Percentiles rank a stretch among this genome's conserved stretches.
phyloP scores from a whole-genome alignment of 768 basidiomycete genomes.

The Mycena indigotica region DNA sequence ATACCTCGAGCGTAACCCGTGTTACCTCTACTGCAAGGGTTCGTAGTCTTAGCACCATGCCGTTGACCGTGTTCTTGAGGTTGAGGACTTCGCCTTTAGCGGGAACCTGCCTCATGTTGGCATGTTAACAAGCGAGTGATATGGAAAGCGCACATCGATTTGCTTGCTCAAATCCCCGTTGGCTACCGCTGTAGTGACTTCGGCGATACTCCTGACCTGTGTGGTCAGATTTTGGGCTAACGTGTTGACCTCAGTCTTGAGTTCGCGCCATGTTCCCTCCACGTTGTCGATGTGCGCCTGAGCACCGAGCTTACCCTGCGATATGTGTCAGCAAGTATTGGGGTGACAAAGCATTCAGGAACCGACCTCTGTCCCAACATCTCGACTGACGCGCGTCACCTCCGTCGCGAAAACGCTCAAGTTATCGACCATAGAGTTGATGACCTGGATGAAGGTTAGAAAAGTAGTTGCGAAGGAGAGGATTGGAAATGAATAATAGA shows the following conservation, averaged over 20 bases:
- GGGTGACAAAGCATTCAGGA: not conserved
- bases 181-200: constrained; percentile 75
- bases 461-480: not conserved
- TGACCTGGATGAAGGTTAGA: constrained; percentile 41
- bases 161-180: constrained; percentile 71
- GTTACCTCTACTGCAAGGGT: constrained; percentile 81
- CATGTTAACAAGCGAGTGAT: constrained; percentile 72
- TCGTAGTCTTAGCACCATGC: constrained; percentile 87
- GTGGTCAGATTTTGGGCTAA: constrained; percentile 70
- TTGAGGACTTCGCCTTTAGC: constrained; percentile 92
- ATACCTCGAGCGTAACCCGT: constrained; percentile 89
- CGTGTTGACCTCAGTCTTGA: constrained; percentile 62
- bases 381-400: constrained; percentile 72
- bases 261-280: constrained; percentile 69
- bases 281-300: constrained; percentile 73
- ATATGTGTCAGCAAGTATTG: not conserved
- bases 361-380: constrained; percentile 46
- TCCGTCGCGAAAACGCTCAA: constrained; percentile 56
- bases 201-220: constrained; percentile 78
- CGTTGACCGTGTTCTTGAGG: constrained; percentile 91
- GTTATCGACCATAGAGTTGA: constrained; percentile 58
- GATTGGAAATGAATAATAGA: not conserved
- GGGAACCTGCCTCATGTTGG: constrained; percentile 88
- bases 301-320: constrained; percentile 55
- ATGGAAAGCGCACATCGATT: constrained; percentile 45